phyloP scores from a whole-genome alignment of 768 basidiomycete species.

The Suillus plorans region DNA sequence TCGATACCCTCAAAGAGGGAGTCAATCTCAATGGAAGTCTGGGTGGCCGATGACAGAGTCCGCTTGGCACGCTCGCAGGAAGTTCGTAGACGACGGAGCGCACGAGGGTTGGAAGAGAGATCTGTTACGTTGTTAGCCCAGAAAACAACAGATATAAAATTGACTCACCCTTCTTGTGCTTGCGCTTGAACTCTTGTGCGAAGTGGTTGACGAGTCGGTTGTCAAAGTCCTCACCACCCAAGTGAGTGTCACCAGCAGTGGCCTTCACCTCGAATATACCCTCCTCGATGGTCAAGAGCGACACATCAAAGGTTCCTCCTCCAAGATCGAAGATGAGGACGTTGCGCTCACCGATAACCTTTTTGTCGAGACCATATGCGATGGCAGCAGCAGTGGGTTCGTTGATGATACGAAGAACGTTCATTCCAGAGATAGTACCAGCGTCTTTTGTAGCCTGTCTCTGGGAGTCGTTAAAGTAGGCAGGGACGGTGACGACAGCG shows the following conservation, averaged over 20 bases:
- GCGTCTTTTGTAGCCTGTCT: slow-evolving; percentile 99
- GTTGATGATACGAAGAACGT: slow-evolving; percentile 98
- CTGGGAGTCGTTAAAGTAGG: slow-evolving; percentile 99
- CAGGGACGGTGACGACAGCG: slow-evolving; percentile 95
- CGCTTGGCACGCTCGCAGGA: slow-evolving; percentile 99
- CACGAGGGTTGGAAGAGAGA: slow-evolving; percentile 88
- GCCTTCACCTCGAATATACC: slow-evolving; percentile 99
- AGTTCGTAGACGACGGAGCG: slow-evolving; percentile 94
- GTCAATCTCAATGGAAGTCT: slow-evolving; percentile 97
- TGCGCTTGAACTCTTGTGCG: slow-evolving; percentile 95
- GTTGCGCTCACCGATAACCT: slow-evolving; percentile 85
- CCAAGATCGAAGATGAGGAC: slow-evolving; percentile 98
- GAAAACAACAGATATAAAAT: slow-evolving; percentile 1
- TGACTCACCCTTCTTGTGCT: slow-evolving; percentile 85
- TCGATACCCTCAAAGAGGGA: slow-evolving; percentile 97
- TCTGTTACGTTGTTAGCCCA: slow-evolving; percentile 44
- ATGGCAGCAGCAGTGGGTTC: slow-evolving; percentile 98
- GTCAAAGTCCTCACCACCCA: slow-evolving; percentile 98
- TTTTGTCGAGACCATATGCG: slow-evolving; percentile 97
- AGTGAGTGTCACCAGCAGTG: slow-evolving; percentile 96
- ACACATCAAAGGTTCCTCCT: slow-evolving; percentile 98
- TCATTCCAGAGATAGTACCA: slow-evolving; percentile 89
- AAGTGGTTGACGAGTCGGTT: slow-evolving; percentile 98
- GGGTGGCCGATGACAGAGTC: slow-evolving; percentile 93
- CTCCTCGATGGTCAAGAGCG: slow-evolving; percentile 93